A percentile compares a stretch with the other conserved stretches of the same genome.
These are phyloP conservation scores for Cryomyces minteri DNA, from an alignment of 495 filamentous ascomycete species.

Conservation along the genomic window DNA sequence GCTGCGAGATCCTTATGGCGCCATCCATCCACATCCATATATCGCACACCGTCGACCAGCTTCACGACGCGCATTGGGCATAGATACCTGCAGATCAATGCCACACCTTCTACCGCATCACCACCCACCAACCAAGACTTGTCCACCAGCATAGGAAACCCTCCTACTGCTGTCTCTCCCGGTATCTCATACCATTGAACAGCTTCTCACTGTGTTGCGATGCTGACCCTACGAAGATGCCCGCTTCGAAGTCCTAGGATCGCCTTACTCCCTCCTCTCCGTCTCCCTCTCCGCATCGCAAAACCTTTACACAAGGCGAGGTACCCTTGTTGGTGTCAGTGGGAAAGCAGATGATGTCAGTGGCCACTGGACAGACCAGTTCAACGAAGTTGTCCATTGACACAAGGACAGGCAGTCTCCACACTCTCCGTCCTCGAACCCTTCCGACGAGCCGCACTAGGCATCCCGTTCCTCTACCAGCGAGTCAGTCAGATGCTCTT, in stretches of 20 bases:
- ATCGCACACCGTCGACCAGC: too few species aligned
- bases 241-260: conserved; percentile 77
- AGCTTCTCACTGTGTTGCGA: conserved; percentile 4
- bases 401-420: conserved; percentile 44
- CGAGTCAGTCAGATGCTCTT: conserved; percentile 21
- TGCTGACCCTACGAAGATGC: conserved; percentile 47
- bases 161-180: neutral
- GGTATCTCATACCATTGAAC: conserved; percentile 7
- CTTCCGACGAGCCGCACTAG: conserved; percentile 52
- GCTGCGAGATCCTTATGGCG: neutral
- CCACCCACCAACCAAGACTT: conserved; percentile 5
- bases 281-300: conserved; percentile 86
- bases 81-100: conserved; percentile 17
- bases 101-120: conserved; percentile 16
- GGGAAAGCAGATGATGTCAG: conserved; percentile 78
- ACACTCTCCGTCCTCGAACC: conserved; percentile 77
- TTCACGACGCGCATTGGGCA: neutral
- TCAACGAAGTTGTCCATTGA: neutral
- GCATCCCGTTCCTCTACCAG: conserved; percentile 91
- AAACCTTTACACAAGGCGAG: conserved; percentile 74
- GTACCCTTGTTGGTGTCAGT: conserved; percentile 75
- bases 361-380: conserved; percentile 4
- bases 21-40: neutral
- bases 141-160: neutral
- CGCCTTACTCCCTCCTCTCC: conserved; percentile 80